Evolutionary conservation across 192 early-diverging fungal genomes (phyloP), one percentile per base, ranked within the genome.

Genomic region (Coemansia sp.): DNA sequence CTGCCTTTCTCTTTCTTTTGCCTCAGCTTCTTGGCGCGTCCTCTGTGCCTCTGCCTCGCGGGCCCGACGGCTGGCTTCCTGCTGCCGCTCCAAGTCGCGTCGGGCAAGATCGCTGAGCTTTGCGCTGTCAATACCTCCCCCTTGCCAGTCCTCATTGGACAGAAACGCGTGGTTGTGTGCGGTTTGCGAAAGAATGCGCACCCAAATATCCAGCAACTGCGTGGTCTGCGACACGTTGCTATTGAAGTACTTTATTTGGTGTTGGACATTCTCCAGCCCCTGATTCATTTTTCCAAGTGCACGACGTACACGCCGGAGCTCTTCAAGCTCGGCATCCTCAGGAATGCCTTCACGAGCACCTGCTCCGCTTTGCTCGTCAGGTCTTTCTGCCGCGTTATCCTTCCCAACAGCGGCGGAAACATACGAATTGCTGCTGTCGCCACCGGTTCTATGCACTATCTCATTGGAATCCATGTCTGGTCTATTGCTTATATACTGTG

Each of bases 191-290:
- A 87, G 61, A 37, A 85, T 78, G 42, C 71, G 67, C 32, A 84
- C 79, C 86, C 86, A 87, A 15, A 79, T 61, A 47, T 87, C 84
- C 37, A 87, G 69, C 45, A 87, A 57, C 60, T 85, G 84, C 9
- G 84, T 79, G 15, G 86, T 84, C 67, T 87, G 79, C 61, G 80
- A 74, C 11, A 87, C 74, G 15, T 83, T 87, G 71, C 79, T 78
- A 47, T 76, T 81, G 51, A 87, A 85, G 68, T 81, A 82, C 69
- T 82, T 82, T 52, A 82, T 68, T 46, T 82, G 79, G 41, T 67
- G 71, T 26, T 76, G 74, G 1, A 82, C 71, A 40, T 77, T 76
- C 47, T 82, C 79, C 4, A 82, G 63, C 11, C 79, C 79, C 37
- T 82, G 74, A 47, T 82, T 82, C 65, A 82, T 71, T 65, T 82